A percentile compares a stretch with the other conserved stretches of the same genome.
Evolutionary conservation across 2,329 filamentous ascomycete genomes (phyloP).

Genomic region (Grosmannia huntii): DNA sequence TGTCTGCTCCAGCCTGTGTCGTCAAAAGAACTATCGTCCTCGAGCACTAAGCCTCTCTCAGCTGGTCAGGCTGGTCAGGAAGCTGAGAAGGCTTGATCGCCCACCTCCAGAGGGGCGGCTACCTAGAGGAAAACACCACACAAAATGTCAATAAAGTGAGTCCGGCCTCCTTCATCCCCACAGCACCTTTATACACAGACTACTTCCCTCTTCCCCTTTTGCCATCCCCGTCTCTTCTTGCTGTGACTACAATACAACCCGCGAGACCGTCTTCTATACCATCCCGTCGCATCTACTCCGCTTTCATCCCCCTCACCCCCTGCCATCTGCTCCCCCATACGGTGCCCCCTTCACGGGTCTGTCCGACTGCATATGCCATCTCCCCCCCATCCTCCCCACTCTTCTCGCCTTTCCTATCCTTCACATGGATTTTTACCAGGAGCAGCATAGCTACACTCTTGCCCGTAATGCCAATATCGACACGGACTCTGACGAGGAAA

Average conservation of each 20-base stretch:
- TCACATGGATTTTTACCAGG: slow-evolving; percentile 13
- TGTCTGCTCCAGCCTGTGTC: too few species aligned
- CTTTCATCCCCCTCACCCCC: neutral
- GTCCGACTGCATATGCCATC: neutral
- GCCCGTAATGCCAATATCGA: slow-evolving; percentile 24
- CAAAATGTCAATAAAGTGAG: slow-evolving; percentile 6
- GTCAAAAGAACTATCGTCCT: neutral
- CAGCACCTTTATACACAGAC: neutral
- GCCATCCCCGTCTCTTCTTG: neutral
- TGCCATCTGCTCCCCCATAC: neutral
- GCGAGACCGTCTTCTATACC: too few species aligned
- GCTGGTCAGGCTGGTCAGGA: neutral
- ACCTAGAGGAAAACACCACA: neutral
- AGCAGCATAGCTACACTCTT: slow-evolving; percentile 25
- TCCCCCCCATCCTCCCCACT: slow-evolving; percentile 2
- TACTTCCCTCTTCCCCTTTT: neutral
- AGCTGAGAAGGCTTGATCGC: neutral
- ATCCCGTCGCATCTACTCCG: neutral
- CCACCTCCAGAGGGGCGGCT: neutral
- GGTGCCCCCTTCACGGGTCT: neutral
- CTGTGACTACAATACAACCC: neutral
- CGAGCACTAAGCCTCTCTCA: slow-evolving; percentile 1
- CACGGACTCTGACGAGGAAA: slow-evolving; percentile 39
- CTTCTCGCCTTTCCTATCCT: slow-evolving; percentile 4
- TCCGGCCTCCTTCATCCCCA: slow-evolving; percentile 1